These are phyloP conservation scores for Beauveria sp. DNA, from an alignment of 2,329 filamentous ascomycete genomes.

Conservation along the genomic window DNA sequence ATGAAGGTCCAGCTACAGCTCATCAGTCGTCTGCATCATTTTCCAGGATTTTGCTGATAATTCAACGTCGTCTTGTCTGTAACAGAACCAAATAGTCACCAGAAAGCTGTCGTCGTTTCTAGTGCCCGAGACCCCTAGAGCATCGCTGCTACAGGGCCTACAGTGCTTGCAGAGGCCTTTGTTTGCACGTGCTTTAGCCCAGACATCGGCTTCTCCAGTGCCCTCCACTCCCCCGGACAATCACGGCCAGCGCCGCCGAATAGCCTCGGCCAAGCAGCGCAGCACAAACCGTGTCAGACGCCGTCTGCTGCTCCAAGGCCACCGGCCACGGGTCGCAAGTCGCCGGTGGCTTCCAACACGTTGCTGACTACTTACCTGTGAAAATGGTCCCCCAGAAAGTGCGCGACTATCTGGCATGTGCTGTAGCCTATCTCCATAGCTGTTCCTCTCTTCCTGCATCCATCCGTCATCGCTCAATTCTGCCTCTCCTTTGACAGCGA, in stretches of 20 bases:
- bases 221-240: conserved; percentile 2
- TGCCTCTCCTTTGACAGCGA: neutral
- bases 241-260: conserved; percentile 6
- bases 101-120: neutral
- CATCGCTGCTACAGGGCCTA: neutral
- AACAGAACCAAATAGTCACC: too few relatives aligned
- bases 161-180: neutral
- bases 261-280: conserved; percentile 1
- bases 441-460: neutral
- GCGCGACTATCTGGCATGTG: conserved; percentile 3
- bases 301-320: neutral
- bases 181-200: neutral
- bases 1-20: neutral
- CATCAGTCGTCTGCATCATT: too few relatives aligned
- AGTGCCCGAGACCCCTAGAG: neutral
- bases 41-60: neutral
- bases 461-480: neutral
- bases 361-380: neutral
- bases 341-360: neutral
- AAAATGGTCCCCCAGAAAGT: neutral
- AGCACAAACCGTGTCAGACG: neutral
- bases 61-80: neutral
- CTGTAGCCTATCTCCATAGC: neutral
- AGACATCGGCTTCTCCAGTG: neutral
- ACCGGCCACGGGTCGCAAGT: neutral